phyloP scores from a whole-genome alignment of 2,329 filamentous ascomycete genomes.

The Zasmidium cellare region DNA sequence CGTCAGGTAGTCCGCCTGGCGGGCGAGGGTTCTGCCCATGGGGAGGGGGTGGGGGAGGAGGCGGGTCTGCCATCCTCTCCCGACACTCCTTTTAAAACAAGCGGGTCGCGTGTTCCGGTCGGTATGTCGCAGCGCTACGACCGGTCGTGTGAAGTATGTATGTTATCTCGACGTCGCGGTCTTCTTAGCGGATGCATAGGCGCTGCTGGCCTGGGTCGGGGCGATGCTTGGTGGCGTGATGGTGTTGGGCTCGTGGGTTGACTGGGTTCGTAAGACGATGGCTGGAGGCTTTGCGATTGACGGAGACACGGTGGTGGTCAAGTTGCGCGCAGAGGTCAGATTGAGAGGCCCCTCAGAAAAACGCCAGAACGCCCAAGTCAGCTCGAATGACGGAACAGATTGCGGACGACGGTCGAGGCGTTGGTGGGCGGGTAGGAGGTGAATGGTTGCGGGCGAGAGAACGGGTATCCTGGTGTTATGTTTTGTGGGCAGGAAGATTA shows the following conservation, averaged over 20 bases:
- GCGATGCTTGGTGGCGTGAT: neutral
- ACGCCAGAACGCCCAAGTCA: neutral
- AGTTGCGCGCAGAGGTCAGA: neutral
- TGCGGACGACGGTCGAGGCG: neutral
- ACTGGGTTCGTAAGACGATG: conserved; percentile 6
- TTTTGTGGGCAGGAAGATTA: neutral
- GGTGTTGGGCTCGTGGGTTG: neutral
- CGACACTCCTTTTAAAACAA: neutral
- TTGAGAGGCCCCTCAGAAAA: neutral
- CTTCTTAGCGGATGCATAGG: conserved; percentile 21
- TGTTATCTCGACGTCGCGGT: conserved; percentile 12
- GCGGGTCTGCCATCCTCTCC: conserved; percentile 40
- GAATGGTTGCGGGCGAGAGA: neutral
- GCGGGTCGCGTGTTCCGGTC: neutral
- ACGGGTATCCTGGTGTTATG: neutral
- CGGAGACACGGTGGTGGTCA: neutral
- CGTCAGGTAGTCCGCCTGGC: conserved; percentile 71
- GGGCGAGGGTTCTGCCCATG: conserved; percentile 77
- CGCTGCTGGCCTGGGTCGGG: conserved; percentile 2
- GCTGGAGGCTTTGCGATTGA: conserved; percentile 1
- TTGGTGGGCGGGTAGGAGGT: neutral
- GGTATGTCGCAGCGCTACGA: neutral
- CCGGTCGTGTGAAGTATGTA: conserved; percentile 15
- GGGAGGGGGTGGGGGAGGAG: conserved; percentile 81
- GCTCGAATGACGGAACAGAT: neutral